Evolutionary conservation across 2,329 filamentous ascomycete genomes (phyloP), one percentile per base, ranked within the genome.

Genomic region (Uncinocarpus reesii): DNA sequence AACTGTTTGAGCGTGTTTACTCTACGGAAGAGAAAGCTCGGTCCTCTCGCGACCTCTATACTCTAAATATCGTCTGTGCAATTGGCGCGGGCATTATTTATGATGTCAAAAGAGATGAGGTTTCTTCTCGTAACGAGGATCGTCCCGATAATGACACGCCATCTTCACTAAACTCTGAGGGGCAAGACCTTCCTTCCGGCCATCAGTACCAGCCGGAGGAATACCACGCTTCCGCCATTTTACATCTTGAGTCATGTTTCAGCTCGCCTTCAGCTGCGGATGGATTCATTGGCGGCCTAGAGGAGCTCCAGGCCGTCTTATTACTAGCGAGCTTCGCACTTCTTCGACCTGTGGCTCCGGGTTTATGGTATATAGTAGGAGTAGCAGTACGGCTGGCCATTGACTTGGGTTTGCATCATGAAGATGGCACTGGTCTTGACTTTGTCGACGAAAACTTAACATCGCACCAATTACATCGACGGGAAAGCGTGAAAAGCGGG

Each of bases 341-440:
- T 42, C 74, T 96, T 53, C 78, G 90, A 47, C 92, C 92, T 1
- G 88, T 96, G 18, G 87, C 90, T 1, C 90, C 90, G 0, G 92
- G 92, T 11, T 71, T 96, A 37, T 96, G 90, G 90, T 96, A 96
- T 66, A 96, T 96, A 53, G 86, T 93, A 51, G 92, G 92, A 8
- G 89, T 95, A 36, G 90, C 90, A 4, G 84, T 94, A 52, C 82
- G 92, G 31, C 68, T 96, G 45, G 90, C 87, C 5, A 84, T 96
- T 18, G 92, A 96, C 63, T 74, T 96, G 1, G 92, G 92, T 7
- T 71, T 96, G 23, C 89, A 96, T 64, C 88, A 90, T 56, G 92
- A 96, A 64, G 90, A 95, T 56, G 87, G 86, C 18, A 81, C 79
- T 29, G 78, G 79, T 21, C 72, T 84, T 37, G 73, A 78, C 21